Conservation (phyloP, 768 basidiomycete species). For the Tulasnella sp. region DNA sequence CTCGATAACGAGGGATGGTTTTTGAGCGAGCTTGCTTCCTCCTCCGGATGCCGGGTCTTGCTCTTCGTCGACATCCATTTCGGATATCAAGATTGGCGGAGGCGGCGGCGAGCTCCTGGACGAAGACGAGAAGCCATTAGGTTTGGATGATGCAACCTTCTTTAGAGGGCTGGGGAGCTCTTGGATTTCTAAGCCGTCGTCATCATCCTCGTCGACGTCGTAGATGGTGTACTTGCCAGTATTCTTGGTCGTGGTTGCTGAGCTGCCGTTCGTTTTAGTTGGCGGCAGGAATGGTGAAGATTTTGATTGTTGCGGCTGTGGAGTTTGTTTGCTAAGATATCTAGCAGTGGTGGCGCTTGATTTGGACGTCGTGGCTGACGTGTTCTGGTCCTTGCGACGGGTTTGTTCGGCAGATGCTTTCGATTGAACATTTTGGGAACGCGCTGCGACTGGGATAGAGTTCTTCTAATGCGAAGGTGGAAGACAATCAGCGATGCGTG, state of each 20-base stretch:
- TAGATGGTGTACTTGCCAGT: neutral
- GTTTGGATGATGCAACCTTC: neutral
- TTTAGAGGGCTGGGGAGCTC: neutral
- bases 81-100: constrained; percentile 1
- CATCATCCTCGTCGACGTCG: constrained; percentile 6
- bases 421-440: neutral
- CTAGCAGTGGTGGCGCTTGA: neutral
- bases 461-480: neutral
- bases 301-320: neutral
- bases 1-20: constrained; percentile 8
- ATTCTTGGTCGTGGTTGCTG: neutral
- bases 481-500: neutral
- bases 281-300: constrained; percentile 9
- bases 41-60: neutral
- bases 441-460: neutral
- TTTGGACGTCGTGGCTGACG: neutral
- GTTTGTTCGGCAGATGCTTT: neutral
- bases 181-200: neutral
- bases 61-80: constrained; percentile 3
- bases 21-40: neutral
- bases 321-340: neutral
- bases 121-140: neutral
- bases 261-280: neutral
- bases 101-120: neutral
- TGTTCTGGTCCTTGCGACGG: neutral